These are phyloP conservation scores for Leccinum barrowsii DNA, from an alignment of 768 basidiomycete species.

Conservation along the genomic window DNA sequence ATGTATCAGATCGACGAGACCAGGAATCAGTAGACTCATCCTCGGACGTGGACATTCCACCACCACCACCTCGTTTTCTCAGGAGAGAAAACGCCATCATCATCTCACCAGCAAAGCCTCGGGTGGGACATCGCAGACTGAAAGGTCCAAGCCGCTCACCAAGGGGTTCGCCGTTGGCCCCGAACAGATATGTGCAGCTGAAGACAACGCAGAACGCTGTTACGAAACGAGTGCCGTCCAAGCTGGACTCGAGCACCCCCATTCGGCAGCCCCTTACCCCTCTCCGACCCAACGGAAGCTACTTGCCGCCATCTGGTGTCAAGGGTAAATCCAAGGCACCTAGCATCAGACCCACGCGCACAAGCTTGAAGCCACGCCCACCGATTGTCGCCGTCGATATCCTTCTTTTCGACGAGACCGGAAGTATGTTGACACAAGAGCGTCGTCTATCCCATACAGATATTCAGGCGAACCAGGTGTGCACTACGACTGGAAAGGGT, in stretches of 20 bases:
- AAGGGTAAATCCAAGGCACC: conserved; percentile 23
- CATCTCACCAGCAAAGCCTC: conserved; percentile 21
- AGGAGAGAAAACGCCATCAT: conserved; percentile 23
- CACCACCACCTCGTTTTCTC: conserved; percentile 5
- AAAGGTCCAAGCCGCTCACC: conserved; percentile 18
- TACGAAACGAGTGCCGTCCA: conserved; percentile 15
- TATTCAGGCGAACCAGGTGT: conserved; percentile 34
- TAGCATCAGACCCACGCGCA: conserved; percentile 12
- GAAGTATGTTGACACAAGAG: conserved; percentile 57
- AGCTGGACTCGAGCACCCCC: conserved; percentile 15
- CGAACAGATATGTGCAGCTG: conserved; percentile 24
- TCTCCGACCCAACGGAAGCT: conserved; percentile 34
- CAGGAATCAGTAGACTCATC: conserved; percentile 32
- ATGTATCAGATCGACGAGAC: conserved; percentile 35
- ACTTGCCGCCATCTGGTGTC: conserved; percentile 19
- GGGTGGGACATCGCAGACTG: conserved; percentile 8
- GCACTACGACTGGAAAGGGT: conserved; percentile 4
- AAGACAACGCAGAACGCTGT: conserved; percentile 10
- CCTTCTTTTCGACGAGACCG: conserved; percentile 57
- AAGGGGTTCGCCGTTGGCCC: conserved; percentile 18
- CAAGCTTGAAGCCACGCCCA: conserved; percentile 38
- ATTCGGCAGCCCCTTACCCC: conserved; percentile 41
- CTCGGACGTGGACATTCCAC: conserved; percentile 37
- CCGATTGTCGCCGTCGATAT: conserved; percentile 66
- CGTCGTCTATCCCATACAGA: conserved; percentile 51